A percentile compares a stretch with the other conserved stretches of the same genome.
Conservation (phyloP, 176 grass and related monocot species). For the Cenchrus fungigraminus region DNA sequence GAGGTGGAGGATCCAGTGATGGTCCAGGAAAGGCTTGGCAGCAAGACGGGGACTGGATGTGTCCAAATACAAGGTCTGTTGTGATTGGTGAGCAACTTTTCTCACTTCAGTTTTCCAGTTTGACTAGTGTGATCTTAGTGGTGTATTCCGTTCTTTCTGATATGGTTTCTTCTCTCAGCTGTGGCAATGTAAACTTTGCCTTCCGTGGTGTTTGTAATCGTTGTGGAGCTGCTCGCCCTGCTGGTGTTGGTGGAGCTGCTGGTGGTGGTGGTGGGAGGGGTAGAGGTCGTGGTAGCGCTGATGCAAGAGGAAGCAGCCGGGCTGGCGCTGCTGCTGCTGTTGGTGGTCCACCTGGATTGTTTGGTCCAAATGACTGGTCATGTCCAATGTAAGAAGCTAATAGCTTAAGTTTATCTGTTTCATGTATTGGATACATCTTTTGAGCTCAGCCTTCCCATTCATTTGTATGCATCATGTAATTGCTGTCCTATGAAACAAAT, state of each 20-base stretch:
- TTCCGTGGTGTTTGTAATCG: constrained; percentile 85
- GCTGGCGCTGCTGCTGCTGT: constrained; percentile 58
- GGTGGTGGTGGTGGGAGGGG: constrained; percentile 60
- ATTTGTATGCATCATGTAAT: constrained; percentile 3
- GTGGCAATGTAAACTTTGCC: constrained; percentile 93
- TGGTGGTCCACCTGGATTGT: constrained; percentile 86
- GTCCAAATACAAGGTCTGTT: constrained; percentile 99
- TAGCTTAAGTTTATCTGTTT: neutral
- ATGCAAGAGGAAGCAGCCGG: constrained; percentile 45
- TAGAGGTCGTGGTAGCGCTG: constrained; percentile 53
- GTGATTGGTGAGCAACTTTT: constrained; percentile 83
- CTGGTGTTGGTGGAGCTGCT: constrained; percentile 61
- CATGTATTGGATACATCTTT: constrained; percentile 6
- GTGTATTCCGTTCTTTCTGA: constrained; percentile 43
- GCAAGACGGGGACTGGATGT: constrained; percentile 98
- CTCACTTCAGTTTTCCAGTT: constrained; percentile 34
- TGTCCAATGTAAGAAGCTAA: constrained; percentile 82
- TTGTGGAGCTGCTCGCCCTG: constrained; percentile 74
- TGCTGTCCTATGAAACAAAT: neutral
- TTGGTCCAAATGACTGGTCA: constrained; percentile 98
- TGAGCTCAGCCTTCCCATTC: neutral
- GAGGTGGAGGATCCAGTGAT: constrained; percentile 63
- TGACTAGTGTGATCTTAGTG: constrained; percentile 20
- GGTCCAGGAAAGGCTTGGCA: constrained; percentile 82
- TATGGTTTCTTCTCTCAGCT: constrained; percentile 55